These are phyloP conservation scores for Esteya vermicola DNA, from an alignment of 2,329 filamentous ascomycete species.

Conservation along the genomic window DNA sequence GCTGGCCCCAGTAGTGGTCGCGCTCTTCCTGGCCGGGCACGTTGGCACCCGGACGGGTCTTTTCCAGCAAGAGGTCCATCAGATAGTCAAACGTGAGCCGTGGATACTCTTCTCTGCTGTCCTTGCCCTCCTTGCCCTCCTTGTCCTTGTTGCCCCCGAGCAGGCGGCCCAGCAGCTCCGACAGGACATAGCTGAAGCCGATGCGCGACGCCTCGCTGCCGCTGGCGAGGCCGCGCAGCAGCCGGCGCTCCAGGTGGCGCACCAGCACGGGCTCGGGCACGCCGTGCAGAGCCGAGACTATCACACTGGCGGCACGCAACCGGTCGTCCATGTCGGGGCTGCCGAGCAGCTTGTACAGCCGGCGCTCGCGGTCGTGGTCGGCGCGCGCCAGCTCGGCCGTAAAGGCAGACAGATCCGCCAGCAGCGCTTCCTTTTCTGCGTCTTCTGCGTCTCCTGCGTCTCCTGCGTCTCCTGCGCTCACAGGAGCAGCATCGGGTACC, in stretches of 20 bases:
- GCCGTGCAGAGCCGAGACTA: conserved; percentile 36
- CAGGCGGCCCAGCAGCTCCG: conserved; percentile 62
- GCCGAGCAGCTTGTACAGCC: conserved; percentile 45
- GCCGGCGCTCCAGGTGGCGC: conserved; percentile 47
- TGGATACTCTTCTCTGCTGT: conserved; percentile 23
- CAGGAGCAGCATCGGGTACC: too few species aligned
- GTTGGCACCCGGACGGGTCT: conserved; percentile 38
- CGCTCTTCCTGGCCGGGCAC: conserved; percentile 60
- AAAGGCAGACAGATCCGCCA: conserved; percentile 29
- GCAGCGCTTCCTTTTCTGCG: conserved; percentile 6
- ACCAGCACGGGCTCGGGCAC: conserved; percentile 38
- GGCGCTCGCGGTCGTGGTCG: conserved; percentile 42
- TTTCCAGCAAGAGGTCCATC: conserved; percentile 37
- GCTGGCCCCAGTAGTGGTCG: conserved; percentile 69
- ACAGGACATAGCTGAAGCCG: conserved; percentile 79
- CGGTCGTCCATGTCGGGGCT: conserved; percentile 43
- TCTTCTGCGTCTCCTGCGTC: not conserved
- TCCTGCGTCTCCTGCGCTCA: too few species aligned
- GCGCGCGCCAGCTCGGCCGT: conserved; percentile 34
- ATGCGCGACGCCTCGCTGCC: conserved; percentile 76
- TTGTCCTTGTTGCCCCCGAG: conserved; percentile 43
- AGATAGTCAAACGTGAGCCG: conserved; percentile 42
- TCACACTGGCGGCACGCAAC: conserved; percentile 42
- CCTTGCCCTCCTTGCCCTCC: too few species aligned
- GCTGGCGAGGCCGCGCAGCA: conserved; percentile 82